These are phyloP conservation scores for Anthracocystis setariae DNA, from an alignment of 1,284 basidiomycete genomes.

Conservation along the genomic window DNA sequence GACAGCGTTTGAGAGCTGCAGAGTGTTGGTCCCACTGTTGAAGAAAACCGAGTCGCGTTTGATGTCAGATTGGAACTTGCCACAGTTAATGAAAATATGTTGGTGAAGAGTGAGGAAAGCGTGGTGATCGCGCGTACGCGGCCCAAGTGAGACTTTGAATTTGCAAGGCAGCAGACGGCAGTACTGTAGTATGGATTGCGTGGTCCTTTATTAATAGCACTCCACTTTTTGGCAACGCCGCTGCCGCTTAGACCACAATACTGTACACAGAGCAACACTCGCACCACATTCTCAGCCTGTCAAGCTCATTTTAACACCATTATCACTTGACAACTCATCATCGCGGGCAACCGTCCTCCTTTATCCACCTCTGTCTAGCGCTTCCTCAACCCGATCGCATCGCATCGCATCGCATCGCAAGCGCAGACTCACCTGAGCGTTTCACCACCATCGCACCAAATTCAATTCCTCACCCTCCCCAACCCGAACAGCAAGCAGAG, in stretches of 20 bases:
- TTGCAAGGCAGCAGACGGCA: slow-evolving; percentile 6
- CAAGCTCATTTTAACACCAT: slow-evolving; percentile 1
- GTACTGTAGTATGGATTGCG: not conserved
- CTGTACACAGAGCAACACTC: slow-evolving; percentile 25
- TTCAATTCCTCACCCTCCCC: not conserved
- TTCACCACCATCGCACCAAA: not conserved
- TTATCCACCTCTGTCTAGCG: not conserved
- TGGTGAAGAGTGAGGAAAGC: not conserved
- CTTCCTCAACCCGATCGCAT: not conserved
- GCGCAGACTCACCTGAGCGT: too few relatives aligned
- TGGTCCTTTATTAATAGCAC: slow-evolving; percentile 11
- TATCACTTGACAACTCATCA: not conserved
- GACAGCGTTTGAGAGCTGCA: too few relatives aligned
- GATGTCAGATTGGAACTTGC: not conserved
- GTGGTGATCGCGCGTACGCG: slow-evolving; percentile 45
- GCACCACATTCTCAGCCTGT: slow-evolving; percentile 5
- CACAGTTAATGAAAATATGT: too few relatives aligned
- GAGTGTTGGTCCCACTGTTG: too few relatives aligned
- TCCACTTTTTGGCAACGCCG: slow-evolving; percentile 20
- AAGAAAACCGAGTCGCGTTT: too few relatives aligned
- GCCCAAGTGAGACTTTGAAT: slow-evolving; percentile 1
- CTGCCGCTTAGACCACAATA: slow-evolving; percentile 41
- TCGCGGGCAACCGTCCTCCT: too few relatives aligned
- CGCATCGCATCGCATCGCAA: not conserved
- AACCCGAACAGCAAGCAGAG: not conserved